These are phyloP conservation scores for Xylaria sp. DNA, from an alignment of 2,329 filamentous ascomycete genomes.

Conservation along the genomic window DNA sequence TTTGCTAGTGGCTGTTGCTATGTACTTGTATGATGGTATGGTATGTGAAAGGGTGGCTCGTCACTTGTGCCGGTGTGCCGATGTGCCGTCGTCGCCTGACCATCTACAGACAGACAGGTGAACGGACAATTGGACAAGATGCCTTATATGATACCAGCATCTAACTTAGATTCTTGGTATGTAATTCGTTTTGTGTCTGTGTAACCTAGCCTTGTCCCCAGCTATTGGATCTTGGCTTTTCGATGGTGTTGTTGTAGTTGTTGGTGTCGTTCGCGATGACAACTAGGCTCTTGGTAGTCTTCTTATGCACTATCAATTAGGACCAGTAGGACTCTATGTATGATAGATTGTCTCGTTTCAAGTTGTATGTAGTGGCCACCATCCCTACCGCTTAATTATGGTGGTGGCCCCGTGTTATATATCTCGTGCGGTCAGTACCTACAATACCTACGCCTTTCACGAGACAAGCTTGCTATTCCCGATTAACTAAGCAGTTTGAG, in stretches of 20 bases:
- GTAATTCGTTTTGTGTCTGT: not conserved
- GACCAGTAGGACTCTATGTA: not conserved
- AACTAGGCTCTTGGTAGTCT: not conserved
- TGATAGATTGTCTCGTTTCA: not conserved
- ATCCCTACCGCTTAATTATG: not conserved
- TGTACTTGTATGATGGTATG: not conserved
- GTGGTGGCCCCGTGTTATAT: conserved; percentile 25
- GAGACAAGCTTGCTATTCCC: conserved; percentile 21
- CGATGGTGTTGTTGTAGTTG: not conserved
- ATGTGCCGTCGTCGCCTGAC: conserved; percentile 14
- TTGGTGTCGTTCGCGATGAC: not conserved
- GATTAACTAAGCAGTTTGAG: conserved; percentile 37
- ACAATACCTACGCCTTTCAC: conserved; percentile 33
- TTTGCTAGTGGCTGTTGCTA: conserved; percentile 26
- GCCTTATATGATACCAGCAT: not conserved
- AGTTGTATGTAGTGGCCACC: not conserved
- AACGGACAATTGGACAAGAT: not conserved
- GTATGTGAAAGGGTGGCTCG: conserved; percentile 14
- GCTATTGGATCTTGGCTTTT: not conserved
- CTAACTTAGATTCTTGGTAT: not conserved
- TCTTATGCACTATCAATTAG: not conserved
- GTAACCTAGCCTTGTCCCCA: not conserved
- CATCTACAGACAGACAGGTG: conserved; percentile 1
- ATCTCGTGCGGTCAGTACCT: conserved; percentile 15
- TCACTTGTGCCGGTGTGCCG: conserved; percentile 22